Base-by-base conservation (phyloP, 2,329 filamentous ascomycete species). In the Arthroderma sp. region DNA sequence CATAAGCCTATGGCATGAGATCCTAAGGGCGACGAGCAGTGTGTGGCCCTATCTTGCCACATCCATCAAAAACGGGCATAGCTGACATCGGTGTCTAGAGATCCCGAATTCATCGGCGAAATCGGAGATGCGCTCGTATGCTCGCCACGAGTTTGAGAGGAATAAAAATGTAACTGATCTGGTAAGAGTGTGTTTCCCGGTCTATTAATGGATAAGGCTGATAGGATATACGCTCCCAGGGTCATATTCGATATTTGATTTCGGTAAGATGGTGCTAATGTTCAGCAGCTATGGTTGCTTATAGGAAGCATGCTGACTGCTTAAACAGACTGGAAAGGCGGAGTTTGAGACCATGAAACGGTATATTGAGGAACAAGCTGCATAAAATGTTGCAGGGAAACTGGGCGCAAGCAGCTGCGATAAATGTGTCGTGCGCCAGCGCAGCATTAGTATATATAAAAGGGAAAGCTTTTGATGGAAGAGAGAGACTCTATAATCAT, bases 301-400 rank as follows among this genome's bases (percentile, higher is more conserved):
- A 2, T 22, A 3, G 15, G 15, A 22, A 22, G 15, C 15, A 22
- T 22, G 15, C 15, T 22, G 15, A 22, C 3, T 28, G 6, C 15
- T 7, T 8, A 28, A 29, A 27, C 36, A 66, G 59, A 68, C 65
- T 10, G 67, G 67, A 3, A 69, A 69, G 49, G 52, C 66, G 2
- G 67, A 70, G 47, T 69, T 68, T 40, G 63, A 70, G 44, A 64
- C 58, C 4, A 68, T 70, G 65, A 62, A 55, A 44, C 59, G 67
- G 34, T 69, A 69, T 54, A 64, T 70, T 29, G 66, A 69, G 44
- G 66, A 69, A 51, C 60, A 68, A 50, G 57, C 59, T 27, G 29
- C 39, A 15, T 49, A 45, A 22, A 22, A 22, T 22, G 15, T 22
- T 22, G 15, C 15, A 22, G 15, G 15, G 15, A 22, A 22, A 22